phyloP scores from a whole-genome alignment of 1,284 basidiomycete genomes.

The Stereum hirsutum region DNA sequence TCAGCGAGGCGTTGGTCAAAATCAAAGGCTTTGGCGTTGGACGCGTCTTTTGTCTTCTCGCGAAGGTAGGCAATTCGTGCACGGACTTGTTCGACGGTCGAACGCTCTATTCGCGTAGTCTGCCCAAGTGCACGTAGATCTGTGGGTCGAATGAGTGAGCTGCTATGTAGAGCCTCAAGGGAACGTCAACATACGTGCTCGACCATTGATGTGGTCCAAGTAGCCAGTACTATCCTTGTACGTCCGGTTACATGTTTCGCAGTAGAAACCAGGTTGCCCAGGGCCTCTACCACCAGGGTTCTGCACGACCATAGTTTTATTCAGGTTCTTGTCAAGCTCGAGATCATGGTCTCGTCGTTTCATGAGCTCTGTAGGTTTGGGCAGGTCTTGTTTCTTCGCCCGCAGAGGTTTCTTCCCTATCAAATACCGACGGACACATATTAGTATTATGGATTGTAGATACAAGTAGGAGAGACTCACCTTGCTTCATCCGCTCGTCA shows the following conservation, averaged over 20 bases:
- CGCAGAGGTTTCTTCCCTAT: conserved; percentile 78
- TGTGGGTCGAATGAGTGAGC: conserved; percentile 21
- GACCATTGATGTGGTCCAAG: conserved; percentile 93
- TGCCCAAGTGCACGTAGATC: conserved; percentile 91
- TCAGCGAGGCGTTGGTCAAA: conserved; percentile 85
- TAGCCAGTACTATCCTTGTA: conserved; percentile 93
- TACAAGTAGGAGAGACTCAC: conserved; percentile 28
- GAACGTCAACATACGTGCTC: conserved; percentile 64
- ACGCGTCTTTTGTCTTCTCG: conserved; percentile 74
- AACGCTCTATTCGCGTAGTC: conserved; percentile 84
- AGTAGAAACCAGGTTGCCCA: conserved; percentile 87
- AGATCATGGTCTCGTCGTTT: conserved; percentile 75
- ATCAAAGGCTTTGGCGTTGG: conserved; percentile 82
- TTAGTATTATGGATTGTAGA: background rate
- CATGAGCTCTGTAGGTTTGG: conserved; percentile 86
- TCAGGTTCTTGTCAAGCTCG: conserved; percentile 85
- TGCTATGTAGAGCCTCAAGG: conserved; percentile 8
- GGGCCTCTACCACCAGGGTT: conserved; percentile 73
- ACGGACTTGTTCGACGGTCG: conserved; percentile 88
- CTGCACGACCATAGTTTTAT: conserved; percentile 88
- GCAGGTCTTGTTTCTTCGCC: conserved; percentile 55
- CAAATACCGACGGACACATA: conserved; percentile 5
- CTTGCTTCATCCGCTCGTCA: conserved; percentile 75
- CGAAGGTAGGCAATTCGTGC: conserved; percentile 83
- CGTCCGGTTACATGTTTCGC: conserved; percentile 83